Conservation (phyloP, 2,329 filamentous ascomycete species). For the Helotiales sp. region DNA sequence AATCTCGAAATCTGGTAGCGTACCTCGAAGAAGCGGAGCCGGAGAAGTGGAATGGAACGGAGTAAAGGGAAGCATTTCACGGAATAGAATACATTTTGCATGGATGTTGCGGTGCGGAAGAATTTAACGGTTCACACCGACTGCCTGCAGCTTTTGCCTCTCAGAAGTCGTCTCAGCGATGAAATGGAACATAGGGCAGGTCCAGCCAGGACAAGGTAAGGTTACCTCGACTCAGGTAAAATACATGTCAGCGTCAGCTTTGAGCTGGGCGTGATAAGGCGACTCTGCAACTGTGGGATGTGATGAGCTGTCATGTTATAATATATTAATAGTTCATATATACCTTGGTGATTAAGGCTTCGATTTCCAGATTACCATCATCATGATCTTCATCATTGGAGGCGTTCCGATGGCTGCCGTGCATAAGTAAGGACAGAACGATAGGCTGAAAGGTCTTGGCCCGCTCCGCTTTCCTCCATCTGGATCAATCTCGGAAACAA, state of each 20-base stretch:
- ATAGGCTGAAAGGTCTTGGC: conserved; percentile 10
- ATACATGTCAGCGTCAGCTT: neutral
- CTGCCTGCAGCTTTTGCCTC: conserved; percentile 1
- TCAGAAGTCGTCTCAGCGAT: too few species aligned
- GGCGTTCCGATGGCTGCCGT: conserved; percentile 5
- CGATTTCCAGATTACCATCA: too few species aligned
- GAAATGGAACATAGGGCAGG: conserved; percentile 1
- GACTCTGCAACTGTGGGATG: too few species aligned
- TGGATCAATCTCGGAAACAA: too few species aligned
- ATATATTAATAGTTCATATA: too few species aligned
- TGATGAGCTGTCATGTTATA: neutral
- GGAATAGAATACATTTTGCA: too few species aligned
- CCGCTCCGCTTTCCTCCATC: too few species aligned
- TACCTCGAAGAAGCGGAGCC: neutral
- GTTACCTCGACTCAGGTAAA: too few species aligned
- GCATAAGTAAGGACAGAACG: conserved; percentile 7
- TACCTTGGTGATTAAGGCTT: too few species aligned
- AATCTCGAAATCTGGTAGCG: conserved; percentile 1
- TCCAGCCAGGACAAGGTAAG: neutral
- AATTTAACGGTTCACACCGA: conserved; percentile 10
- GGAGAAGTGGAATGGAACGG: neutral
- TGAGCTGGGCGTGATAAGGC: conserved; percentile 2
- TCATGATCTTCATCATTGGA: neutral
- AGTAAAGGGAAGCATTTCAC: neutral
- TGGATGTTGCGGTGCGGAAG: conserved; percentile 4